Evolutionary conservation across 495 filamentous ascomycete genomes (phyloP), one percentile per base, ranked within the genome.

Genomic region (Rusavskia elegans): DNA sequence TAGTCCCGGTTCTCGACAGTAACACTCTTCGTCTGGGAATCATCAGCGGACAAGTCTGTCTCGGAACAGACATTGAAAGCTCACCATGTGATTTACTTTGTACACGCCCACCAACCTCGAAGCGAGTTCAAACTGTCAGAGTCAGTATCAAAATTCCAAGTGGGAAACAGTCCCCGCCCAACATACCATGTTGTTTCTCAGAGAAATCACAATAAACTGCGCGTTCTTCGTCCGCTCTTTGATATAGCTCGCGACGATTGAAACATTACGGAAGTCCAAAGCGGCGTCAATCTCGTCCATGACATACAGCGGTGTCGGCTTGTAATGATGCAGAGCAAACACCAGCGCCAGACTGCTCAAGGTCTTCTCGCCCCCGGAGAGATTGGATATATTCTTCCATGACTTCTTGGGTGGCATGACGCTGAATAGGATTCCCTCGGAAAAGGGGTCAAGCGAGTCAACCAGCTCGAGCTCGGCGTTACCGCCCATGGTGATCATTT

Each of bases 231-330:
- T 98, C 45, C 92, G 76, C 68, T 97, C 90, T 68, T 96, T 96
- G 74, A 98, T 98, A 61, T 98, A 98, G 49, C 85, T 89, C 35
- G 92, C 92, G 41, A 98, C 92, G 64, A 98, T 98, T 1, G 89
- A 95, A 30, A 98, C 92, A 64, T 98, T 98, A 64, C 89, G 71
- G 74, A 98, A 98, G 72, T 98, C 92, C 74, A 98, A 63, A 32
- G 92, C 92, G 17, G 92, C 92, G 68, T 98, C 92, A 68, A 98
- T 98, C 71, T 98, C 92, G 66, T 98, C 92, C 92, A 98, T 98
- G 49, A 98, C 92, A 66, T 98, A 98, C 53, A 98, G 67, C 53
- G 92, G 92, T 39, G 92, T 98, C 7, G 92, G 92, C 69, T 95
- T 94, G 63, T 95, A 98, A 63, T 97, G 93, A 68, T 98, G 92